phyloP scores from a whole-genome alignment of 257 asterid genomes.

The Haberlea rhodopensis region DNA sequence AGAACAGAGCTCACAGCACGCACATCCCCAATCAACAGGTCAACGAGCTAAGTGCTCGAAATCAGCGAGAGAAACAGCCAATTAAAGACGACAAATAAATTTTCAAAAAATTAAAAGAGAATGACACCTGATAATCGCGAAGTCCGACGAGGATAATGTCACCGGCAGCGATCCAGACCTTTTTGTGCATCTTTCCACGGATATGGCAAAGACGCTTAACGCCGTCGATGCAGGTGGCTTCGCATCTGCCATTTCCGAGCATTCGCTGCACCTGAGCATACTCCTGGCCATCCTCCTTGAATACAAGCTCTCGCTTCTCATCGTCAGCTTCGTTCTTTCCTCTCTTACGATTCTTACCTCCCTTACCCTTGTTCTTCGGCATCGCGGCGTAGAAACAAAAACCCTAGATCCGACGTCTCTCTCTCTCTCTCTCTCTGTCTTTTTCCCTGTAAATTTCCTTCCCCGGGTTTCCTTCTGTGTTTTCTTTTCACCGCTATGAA shows the following conservation, averaged over 20 bases:
- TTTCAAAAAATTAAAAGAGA: background rate
- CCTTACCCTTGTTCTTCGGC: conserved; percentile 99
- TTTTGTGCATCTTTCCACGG: too few relatives aligned
- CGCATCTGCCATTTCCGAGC: conserved; percentile 96
- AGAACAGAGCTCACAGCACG: background rate
- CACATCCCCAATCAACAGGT: background rate
- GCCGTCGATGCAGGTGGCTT: conserved; percentile 84
- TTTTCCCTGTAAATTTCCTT: background rate
- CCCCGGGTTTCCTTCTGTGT: too few relatives aligned
- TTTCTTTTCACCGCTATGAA: too few relatives aligned
- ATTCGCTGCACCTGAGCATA: conserved; percentile 90
- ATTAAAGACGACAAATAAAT: background rate
- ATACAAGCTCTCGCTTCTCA: too few relatives aligned
- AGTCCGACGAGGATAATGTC: conserved; percentile 93
- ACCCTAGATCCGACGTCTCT: conserved; percentile 41
- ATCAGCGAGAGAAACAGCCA: background rate
- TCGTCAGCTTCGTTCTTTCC: too few relatives aligned
- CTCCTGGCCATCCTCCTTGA: too few relatives aligned
- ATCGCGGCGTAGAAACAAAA: conserved; percentile 33
- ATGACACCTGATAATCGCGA: conserved; percentile 75
- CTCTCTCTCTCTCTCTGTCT: too few relatives aligned
- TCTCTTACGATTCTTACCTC: conserved; percentile 93
- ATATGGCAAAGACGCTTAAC: too few relatives aligned
- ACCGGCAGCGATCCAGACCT: too few relatives aligned
- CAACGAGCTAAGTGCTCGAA: background rate